phyloP scores from a whole-genome alignment of 768 basidiomycete genomes.

The Stropharia rugosoannulata region DNA sequence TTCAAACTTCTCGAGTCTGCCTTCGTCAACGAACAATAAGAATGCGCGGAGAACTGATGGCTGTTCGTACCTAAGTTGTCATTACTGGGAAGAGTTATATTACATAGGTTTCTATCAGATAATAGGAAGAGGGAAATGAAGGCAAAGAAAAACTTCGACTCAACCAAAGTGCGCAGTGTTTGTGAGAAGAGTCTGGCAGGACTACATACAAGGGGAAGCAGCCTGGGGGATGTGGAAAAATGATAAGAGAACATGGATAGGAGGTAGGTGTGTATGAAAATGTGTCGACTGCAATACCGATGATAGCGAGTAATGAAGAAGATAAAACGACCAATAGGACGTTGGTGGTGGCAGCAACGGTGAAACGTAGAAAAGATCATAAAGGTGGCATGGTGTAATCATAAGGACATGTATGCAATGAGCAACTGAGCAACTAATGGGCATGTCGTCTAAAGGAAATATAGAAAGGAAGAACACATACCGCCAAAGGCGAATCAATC shows the following conservation, averaged over 20 bases:
- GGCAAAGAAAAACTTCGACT: too few relatives aligned
- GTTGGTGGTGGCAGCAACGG: neutral
- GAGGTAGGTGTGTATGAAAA: neutral
- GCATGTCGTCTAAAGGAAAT: neutral
- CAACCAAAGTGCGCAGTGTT: too few relatives aligned
- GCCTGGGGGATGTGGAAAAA: neutral
- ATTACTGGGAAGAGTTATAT: neutral
- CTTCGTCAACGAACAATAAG: neutral
- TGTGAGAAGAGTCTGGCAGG: too few relatives aligned
- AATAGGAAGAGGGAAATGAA: neutral
- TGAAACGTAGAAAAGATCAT: neutral
- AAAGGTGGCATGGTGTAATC: neutral
- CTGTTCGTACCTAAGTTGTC: neutral
- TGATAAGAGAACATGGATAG: neutral
- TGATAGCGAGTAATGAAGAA: neutral
- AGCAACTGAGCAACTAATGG: neutral
- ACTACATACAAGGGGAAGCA: too few relatives aligned
- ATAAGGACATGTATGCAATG: neutral
- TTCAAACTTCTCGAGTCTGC: conserved; percentile 6
- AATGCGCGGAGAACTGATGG: neutral
- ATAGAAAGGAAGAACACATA: neutral
- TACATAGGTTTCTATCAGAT: neutral
- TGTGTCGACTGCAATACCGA: neutral
- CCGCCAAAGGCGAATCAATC: neutral
- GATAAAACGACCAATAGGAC: neutral